Percentiles rank a stretch among this genome's conserved stretches.
phyloP scores from a whole-genome alignment of 1,284 basidiomycete species.

The Phylloporus sp. region DNA sequence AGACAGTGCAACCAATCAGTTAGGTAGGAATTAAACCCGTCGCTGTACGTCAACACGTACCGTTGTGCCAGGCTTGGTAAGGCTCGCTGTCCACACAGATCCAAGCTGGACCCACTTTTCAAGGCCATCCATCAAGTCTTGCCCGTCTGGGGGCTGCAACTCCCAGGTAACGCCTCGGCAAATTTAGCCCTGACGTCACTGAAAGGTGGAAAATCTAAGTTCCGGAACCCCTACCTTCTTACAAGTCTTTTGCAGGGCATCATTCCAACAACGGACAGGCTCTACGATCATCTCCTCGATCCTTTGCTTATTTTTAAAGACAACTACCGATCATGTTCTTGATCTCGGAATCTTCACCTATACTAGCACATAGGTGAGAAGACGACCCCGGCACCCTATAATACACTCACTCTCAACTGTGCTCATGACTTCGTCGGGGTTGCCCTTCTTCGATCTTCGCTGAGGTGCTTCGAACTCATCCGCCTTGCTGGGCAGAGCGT shows the following conservation, averaged over 20 bases:
- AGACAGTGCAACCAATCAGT: conserved; percentile 86
- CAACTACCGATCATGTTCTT: conserved; percentile 92
- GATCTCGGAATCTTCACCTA: too few relatives aligned
- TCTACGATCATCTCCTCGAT: conserved; percentile 95
- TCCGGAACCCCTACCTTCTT: conserved; percentile 80
- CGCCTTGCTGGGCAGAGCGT: conserved; percentile 70
- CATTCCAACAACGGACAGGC: conserved; percentile 93
- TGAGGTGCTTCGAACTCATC: conserved; percentile 83
- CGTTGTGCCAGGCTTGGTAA: conserved; percentile 96
- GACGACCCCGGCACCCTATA: neutral
- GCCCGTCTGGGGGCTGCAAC: conserved; percentile 91
- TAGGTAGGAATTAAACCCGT: conserved; percentile 1
- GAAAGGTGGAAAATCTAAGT: conserved; percentile 7
- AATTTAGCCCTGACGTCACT: conserved; percentile 98
- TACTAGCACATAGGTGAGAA: conserved; percentile 55
- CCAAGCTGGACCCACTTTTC: conserved; percentile 98
- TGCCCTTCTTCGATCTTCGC: conserved; percentile 92
- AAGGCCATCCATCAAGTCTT: conserved; percentile 92
- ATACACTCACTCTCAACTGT: conserved; percentile 88
- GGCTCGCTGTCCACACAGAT: conserved; percentile 94
- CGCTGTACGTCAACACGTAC: conserved; percentile 51
- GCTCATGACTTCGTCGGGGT: conserved; percentile 93
- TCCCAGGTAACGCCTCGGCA: conserved; percentile 92
- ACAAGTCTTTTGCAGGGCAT: conserved; percentile 95
- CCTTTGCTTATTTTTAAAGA: conserved; percentile 94